Evolutionary conservation across 2,329 filamentous ascomycete genomes (phyloP).

Genomic region (Purpureocillium takamizusanense): DNA sequence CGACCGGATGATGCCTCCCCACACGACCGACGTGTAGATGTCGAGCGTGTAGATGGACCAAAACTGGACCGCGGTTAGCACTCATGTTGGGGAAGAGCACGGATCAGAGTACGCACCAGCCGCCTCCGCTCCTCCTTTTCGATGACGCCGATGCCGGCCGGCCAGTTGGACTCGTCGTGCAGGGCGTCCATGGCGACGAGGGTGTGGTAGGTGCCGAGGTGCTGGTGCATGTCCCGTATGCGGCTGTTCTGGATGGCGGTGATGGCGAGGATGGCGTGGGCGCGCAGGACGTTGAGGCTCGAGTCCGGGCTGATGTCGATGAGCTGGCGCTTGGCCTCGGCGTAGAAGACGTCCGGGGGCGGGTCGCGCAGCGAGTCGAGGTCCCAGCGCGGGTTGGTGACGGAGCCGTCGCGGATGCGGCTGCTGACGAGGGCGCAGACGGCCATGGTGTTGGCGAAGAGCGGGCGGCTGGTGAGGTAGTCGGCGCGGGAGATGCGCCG

Average conservation of each 20-base stretch:
- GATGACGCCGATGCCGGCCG: conserved; percentile 29
- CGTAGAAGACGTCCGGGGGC: conserved; percentile 12
- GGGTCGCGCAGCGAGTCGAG: conserved; percentile 29
- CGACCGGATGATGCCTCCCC: conserved; percentile 20
- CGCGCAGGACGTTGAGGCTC: conserved; percentile 9
- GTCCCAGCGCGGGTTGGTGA: conserved; percentile 25
- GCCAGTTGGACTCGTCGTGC: conserved; percentile 47
- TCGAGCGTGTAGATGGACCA: conserved; percentile 52
- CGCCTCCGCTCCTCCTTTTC: conserved; percentile 37
- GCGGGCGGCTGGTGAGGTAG: conserved; percentile 29
- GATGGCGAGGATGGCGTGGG: conserved; percentile 35
- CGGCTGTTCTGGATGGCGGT: conserved; percentile 42
- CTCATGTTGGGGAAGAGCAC: no score
- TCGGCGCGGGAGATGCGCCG: conserved; percentile 28
- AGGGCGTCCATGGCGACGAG: conserved; percentile 36
- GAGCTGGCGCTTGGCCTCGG: conserved; percentile 10
- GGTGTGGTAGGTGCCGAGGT: conserved; percentile 40
- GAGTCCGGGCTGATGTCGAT: conserved; percentile 1
- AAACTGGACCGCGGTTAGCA: no score
- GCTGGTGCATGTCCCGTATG: conserved; percentile 38
- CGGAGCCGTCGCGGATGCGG: conserved; percentile 38
- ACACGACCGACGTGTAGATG: conserved; percentile 43
- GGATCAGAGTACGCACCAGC: conserved; percentile 34
- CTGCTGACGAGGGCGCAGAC: conserved; percentile 39
- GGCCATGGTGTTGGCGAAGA: conserved; percentile 42